phyloP scores from a whole-genome alignment of 2,329 filamentous ascomycete species.

The Ascomycota sp. region DNA sequence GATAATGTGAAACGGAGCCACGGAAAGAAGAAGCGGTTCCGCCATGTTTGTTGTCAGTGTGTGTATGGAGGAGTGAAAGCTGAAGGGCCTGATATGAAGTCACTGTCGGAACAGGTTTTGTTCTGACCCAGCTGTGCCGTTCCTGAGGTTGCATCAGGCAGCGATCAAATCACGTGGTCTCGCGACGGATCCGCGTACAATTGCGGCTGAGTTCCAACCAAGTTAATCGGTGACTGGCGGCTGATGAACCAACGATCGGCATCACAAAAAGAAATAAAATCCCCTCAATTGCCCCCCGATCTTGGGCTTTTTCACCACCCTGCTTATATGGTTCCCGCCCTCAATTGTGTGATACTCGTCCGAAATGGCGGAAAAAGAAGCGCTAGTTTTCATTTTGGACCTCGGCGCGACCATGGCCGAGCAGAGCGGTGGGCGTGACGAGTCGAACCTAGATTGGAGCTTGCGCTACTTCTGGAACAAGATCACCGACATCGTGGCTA shows the following conservation, averaged over 20 bases:
- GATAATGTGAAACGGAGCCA: conserved; percentile 54
- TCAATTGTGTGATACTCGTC: too few species aligned
- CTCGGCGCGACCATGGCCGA: conserved; percentile 67
- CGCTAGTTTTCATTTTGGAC: conserved; percentile 78
- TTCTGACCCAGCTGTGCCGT: too few species aligned
- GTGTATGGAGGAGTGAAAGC: not conserved
- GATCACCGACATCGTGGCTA: conserved; percentile 43
- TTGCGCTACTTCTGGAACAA: conserved; percentile 93
- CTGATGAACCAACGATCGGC: too few species aligned
- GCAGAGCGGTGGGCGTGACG: conserved; percentile 42
- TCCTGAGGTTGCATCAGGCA: not conserved
- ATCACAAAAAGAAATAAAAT: too few species aligned
- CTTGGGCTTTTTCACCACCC: too few species aligned
- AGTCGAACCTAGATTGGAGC: conserved; percentile 71
- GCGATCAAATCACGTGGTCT: conserved; percentile 11
- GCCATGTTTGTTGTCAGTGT: conserved; percentile 14
- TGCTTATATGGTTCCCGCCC: too few species aligned
- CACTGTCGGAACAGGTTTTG: too few species aligned
- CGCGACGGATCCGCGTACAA: conserved; percentile 10
- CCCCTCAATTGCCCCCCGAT: too few species aligned
- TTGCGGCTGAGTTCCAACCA: too few species aligned
- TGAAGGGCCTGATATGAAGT: not conserved
- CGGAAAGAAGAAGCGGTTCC: conserved; percentile 32
- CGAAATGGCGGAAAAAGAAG: conserved; percentile 75
- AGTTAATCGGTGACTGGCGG: too few species aligned